Percentiles rank a stretch among this genome's conserved stretches.
These are phyloP conservation scores for Malassezia arunalokei DNA, from an alignment of 1,284 basidiomycete genomes.

Conservation along the genomic window DNA sequence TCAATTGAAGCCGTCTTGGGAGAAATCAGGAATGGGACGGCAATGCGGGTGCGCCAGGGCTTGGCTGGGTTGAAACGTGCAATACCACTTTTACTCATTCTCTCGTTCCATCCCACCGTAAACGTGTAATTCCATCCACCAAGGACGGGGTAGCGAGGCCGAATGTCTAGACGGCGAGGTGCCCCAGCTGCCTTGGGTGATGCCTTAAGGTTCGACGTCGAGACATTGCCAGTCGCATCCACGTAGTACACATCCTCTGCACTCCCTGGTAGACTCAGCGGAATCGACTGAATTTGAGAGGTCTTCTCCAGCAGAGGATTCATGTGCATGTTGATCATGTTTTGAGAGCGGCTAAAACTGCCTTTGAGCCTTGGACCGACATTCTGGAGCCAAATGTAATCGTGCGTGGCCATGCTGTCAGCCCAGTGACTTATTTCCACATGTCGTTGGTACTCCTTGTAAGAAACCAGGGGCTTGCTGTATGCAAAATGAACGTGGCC, in stretches of 20 bases:
- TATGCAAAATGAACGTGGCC: constrained; percentile 68
- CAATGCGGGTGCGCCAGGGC: constrained; percentile 53
- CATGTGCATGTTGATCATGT: constrained; percentile 62
- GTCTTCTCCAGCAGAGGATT: constrained; percentile 56
- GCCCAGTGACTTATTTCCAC: constrained; percentile 97
- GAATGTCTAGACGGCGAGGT: constrained; percentile 58
- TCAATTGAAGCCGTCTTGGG: constrained; percentile 70
- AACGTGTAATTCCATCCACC: constrained; percentile 98
- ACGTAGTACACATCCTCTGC: constrained; percentile 25
- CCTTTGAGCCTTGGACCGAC: constrained; percentile 83
- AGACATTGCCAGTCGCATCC: constrained; percentile 74
- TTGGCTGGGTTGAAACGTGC: constrained; percentile 49
- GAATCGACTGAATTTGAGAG: constrained; percentile 1
- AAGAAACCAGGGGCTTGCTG: constrained; percentile 64
- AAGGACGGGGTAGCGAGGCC: constrained; percentile 79
- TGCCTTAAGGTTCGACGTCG: constrained; percentile 74
- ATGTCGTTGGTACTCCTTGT: constrained; percentile 60
- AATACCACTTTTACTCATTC: constrained; percentile 12
- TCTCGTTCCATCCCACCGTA: constrained; percentile 80
- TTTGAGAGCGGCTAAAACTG: constrained; percentile 80
- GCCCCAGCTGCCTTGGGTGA: constrained; percentile 18
- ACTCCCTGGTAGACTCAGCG: constrained; percentile 15
- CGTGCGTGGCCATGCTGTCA: constrained; percentile 80
- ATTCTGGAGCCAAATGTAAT: constrained; percentile 72
- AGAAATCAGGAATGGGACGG: constrained; percentile 73